A percentile compares a stretch with the other conserved stretches of the same genome.
Conservation (phyloP, 768 basidiomycete genomes). For the Leccinum rimulosum region DNA sequence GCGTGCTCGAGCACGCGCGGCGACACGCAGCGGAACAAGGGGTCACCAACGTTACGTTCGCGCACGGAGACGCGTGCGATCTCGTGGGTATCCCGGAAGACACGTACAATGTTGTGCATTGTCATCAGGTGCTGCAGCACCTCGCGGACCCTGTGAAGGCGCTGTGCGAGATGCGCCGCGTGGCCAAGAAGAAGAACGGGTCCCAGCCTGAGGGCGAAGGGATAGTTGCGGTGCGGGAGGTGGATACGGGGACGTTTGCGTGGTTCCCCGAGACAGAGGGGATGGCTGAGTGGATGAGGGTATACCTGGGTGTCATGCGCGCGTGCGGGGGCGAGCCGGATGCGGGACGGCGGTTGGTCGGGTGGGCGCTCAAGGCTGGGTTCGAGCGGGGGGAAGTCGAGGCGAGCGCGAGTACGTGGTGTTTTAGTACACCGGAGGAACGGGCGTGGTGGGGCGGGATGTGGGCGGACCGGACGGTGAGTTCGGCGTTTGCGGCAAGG, state of each 20-base stretch:
- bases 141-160: conserved; percentile 39
- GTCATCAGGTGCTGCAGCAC: conserved; percentile 51
- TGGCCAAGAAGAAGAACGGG: conserved; percentile 29
- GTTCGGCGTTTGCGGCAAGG: conserved; percentile 32
- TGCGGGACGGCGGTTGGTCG: conserved; percentile 37
- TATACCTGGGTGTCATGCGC: conserved; percentile 21
- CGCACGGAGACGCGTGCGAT: conserved; percentile 36
- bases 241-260: conserved; percentile 33
- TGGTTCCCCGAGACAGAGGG: conserved; percentile 37
- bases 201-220: conserved; percentile 37
- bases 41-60: conserved; percentile 39
- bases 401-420: conserved; percentile 34
- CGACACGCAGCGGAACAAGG: conserved; percentile 27
- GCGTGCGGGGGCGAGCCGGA: conserved; percentile 39
- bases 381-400: conserved; percentile 29
- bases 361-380: conserved; percentile 39
- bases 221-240: conserved; percentile 44
- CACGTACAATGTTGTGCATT: conserved; percentile 48
- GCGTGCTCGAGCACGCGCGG: conserved; percentile 37
- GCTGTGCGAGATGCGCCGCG: conserved; percentile 47
- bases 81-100: conserved; percentile 37
- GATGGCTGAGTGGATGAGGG: conserved; percentile 27
- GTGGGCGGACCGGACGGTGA: conserved; percentile 38
- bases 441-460: conserved; percentile 37
- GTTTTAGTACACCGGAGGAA: conserved; percentile 36